phyloP scores from a whole-genome alignment of 75 land plant species.

The Pinus taeda region DNA sequence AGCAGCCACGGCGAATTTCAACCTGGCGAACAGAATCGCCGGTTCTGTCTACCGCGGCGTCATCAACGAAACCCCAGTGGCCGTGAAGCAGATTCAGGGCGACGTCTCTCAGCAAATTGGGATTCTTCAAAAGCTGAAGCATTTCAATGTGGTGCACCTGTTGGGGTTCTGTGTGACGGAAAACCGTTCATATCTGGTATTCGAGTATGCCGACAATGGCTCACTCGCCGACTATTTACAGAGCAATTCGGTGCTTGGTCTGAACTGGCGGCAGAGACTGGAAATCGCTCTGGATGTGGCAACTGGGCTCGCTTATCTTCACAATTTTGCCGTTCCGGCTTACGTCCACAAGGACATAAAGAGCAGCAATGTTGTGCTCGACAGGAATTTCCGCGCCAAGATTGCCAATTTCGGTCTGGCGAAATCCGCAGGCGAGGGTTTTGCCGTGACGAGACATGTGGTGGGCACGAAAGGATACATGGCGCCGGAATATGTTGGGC shows the following conservation, averaged over 20 bases:
- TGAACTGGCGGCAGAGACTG: slow-evolving; percentile 54
- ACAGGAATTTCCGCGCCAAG: slow-evolving; percentile 56
- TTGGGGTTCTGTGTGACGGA: slow-evolving; percentile 45
- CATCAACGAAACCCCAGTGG: slow-evolving; percentile 24
- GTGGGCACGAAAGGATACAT: slow-evolving; percentile 66
- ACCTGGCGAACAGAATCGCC: slow-evolving; percentile 18
- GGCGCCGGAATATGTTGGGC: slow-evolving; percentile 73
- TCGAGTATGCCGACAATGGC: slow-evolving; percentile 75
- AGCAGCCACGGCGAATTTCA: slow-evolving; percentile 55
- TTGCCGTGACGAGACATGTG: slow-evolving; percentile 31
- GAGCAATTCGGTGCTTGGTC: not conserved
- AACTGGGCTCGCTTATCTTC: slow-evolving; percentile 68
- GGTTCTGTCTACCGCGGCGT: slow-evolving; percentile 65
- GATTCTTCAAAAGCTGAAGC: slow-evolving; percentile 55
- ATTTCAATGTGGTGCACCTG: slow-evolving; percentile 54
- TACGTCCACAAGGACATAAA: slow-evolving; percentile 67
- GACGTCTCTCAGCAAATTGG: slow-evolving; percentile 57
- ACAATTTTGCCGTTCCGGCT: slow-evolving; percentile 59
- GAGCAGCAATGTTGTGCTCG: slow-evolving; percentile 63
- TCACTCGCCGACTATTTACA: slow-evolving; percentile 60
- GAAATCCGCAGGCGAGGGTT: slow-evolving; percentile 23
- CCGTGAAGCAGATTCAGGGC: slow-evolving; percentile 52
- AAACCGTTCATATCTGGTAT: slow-evolving; percentile 48
- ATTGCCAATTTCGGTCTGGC: slow-evolving; percentile 59
- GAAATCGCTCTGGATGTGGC: slow-evolving; percentile 73